Conservation (phyloP, 1,284 basidiomycete genomes). For the Cutaneotrichosporon cutaneum region DNA sequence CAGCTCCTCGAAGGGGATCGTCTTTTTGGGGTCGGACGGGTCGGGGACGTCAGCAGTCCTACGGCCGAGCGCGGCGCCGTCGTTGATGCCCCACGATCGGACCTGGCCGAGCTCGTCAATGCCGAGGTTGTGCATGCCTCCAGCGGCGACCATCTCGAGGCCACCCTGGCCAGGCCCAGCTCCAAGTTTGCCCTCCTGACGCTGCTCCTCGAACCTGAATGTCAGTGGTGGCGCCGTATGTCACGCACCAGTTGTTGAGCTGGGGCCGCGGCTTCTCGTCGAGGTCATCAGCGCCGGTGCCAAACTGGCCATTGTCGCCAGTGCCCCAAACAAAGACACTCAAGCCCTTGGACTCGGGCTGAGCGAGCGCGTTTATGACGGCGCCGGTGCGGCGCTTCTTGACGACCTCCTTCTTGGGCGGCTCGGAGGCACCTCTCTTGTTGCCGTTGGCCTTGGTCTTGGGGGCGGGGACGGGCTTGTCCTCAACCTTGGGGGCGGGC, state of each 20-base stretch:
- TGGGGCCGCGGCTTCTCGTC: slow-evolving; percentile 70
- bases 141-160: slow-evolving; percentile 70
- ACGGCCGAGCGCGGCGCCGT: slow-evolving; percentile 87
- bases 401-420: slow-evolving; percentile 12
- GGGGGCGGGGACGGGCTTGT: slow-evolving; percentile 10
- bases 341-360: slow-evolving; percentile 46
- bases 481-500: neutral
- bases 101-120: slow-evolving; percentile 78
- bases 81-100: slow-evolving; percentile 87
- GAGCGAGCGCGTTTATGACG: slow-evolving; percentile 35
- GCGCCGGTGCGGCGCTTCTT: slow-evolving; percentile 22
- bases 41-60: slow-evolving; percentile 69
- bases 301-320: slow-evolving; percentile 86
- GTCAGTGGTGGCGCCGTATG: slow-evolving; percentile 8
- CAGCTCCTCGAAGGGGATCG: slow-evolving; percentile 71
- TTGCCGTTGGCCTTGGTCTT: slow-evolving; percentile 3
- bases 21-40: slow-evolving; percentile 57
- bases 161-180: slow-evolving; percentile 60
- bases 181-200: slow-evolving; percentile 48
- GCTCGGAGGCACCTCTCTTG: slow-evolving; percentile 11
- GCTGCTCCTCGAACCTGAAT: slow-evolving; percentile 50
- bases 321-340: slow-evolving; percentile 69
- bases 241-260: slow-evolving; percentile 57
- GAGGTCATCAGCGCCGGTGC: slow-evolving; percentile 67
- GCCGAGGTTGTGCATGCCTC: slow-evolving; percentile 80